phyloP scores from a whole-genome alignment of 1,139 yeast genomes.

The Kazachstania sp. region DNA sequence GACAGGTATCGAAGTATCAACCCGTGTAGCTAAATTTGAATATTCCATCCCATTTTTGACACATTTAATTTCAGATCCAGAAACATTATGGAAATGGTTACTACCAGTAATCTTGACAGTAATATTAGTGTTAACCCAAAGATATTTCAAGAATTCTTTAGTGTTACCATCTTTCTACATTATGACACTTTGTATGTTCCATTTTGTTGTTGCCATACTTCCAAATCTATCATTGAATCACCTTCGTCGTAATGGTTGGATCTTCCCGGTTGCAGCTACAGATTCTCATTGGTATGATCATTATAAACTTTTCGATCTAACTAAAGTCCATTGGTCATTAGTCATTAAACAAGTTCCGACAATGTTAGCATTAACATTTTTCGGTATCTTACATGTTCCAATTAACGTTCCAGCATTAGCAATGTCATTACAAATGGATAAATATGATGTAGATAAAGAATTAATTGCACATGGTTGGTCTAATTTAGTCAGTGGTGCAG shows the following conservation, averaged over 20 bases:
- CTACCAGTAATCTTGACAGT: slow-evolving; percentile 60
- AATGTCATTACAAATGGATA: slow-evolving; percentile 75
- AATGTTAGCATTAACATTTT: slow-evolving; percentile 91
- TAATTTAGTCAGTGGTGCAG: slow-evolving; percentile 73
- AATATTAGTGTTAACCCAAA: slow-evolving; percentile 54
- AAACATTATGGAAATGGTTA: slow-evolving; percentile 55
- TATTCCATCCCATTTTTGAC: slow-evolving; percentile 52
- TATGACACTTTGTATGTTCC: slow-evolving; percentile 58
- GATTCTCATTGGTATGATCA: slow-evolving; percentile 84
- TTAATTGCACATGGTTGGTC: slow-evolving; percentile 91
- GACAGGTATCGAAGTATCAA: slow-evolving; percentile 85
- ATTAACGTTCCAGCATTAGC: slow-evolving; percentile 96
- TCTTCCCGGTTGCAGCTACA: slow-evolving; percentile 50
- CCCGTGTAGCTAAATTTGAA: slow-evolving; percentile 65
- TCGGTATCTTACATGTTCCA: slow-evolving; percentile 93
- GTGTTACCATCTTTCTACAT: slow-evolving; percentile 79
- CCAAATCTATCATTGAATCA: slow-evolving; percentile 55
- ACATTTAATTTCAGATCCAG: slow-evolving; percentile 38
- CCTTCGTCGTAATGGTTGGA: slow-evolving; percentile 75
- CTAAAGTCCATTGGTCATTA: slow-evolving; percentile 63
- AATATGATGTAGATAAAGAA: slow-evolving; percentile 83
- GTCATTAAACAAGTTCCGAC: slow-evolving; percentile 71
- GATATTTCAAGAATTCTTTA: slow-evolving; percentile 58
- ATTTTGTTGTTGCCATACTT: slow-evolving; percentile 51
- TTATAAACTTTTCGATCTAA: slow-evolving; percentile 63